Percentiles rank a stretch among this genome's conserved stretches.
Conservation (phyloP, 495 filamentous ascomycete species). For the Penicillium manginii region DNA sequence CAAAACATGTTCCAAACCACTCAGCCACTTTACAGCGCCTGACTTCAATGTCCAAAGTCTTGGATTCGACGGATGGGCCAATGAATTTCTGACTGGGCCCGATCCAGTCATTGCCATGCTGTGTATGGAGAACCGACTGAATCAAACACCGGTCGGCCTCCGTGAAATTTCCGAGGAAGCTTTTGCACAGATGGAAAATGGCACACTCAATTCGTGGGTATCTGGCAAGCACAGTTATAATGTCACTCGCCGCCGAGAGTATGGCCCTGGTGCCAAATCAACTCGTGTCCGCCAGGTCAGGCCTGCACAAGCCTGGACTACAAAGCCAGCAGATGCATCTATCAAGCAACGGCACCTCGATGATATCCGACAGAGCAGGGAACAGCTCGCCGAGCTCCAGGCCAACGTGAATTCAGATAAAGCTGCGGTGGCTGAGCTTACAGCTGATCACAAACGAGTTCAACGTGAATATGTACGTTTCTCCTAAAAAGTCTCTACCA, state of each 20-base stretch:
- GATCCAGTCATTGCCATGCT: slow-evolving; percentile 87
- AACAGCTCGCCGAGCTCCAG: slow-evolving; percentile 44
- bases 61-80: slow-evolving; percentile 80
- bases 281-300: slow-evolving; percentile 60
- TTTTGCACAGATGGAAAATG: slow-evolving; percentile 59
- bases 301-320: slow-evolving; percentile 69
- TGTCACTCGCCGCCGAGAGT: slow-evolving; percentile 70
- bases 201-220: slow-evolving; percentile 58
- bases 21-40: slow-evolving; percentile 56
- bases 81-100: slow-evolving; percentile 78
- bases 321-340: slow-evolving; percentile 69
- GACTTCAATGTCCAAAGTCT: slow-evolving; percentile 55
- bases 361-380: slow-evolving; percentile 46
- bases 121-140: slow-evolving; percentile 66
- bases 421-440: slow-evolving; percentile 42
- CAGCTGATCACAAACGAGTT: slow-evolving; percentile 13
- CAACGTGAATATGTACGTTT: slow-evolving; percentile 45
- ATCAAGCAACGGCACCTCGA: slow-evolving; percentile 56
- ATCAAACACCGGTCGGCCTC: slow-evolving; percentile 66
- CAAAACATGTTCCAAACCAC: slow-evolving; percentile 52
- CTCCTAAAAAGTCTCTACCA: background rate
- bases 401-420: slow-evolving; percentile 34
- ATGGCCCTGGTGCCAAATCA: slow-evolving; percentile 68
- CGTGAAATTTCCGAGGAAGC: slow-evolving; percentile 65
- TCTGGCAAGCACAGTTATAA: slow-evolving; percentile 60